A percentile compares a stretch with the other conserved stretches of the same genome.
Evolutionary conservation across 1,284 basidiomycete species (phyloP).

Genomic region (Moesziomyces aphidis): DNA sequence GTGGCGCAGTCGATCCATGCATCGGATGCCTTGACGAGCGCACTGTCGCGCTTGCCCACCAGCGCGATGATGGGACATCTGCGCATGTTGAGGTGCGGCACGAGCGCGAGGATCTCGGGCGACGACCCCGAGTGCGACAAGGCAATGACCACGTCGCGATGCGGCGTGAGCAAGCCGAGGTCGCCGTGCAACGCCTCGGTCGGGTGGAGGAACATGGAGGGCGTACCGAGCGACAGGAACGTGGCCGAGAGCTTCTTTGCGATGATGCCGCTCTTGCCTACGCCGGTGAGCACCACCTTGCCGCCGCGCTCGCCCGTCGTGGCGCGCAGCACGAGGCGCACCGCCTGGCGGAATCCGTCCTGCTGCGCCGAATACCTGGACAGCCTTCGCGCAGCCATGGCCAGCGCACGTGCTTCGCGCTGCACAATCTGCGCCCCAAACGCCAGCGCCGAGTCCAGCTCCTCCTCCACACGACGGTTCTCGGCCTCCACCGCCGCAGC

Average conservation of each 20-base stretch:
- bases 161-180: conserved; percentile 67
- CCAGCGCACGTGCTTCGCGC: conserved; percentile 45
- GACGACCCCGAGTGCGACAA: conserved; percentile 69
- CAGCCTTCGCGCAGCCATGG: conserved; percentile 43
- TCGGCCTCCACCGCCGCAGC: conserved; percentile 36
- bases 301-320: conserved; percentile 57
- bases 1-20: conserved; percentile 67
- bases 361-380: conserved; percentile 33
- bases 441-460: conserved; percentile 40
- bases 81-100: conserved; percentile 65
- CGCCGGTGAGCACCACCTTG: conserved; percentile 68
- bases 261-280: conserved; percentile 68
- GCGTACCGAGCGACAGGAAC: conserved; percentile 65
- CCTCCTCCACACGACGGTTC: conserved; percentile 31
- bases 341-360: conserved; percentile 47
- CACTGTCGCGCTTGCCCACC: conserved; percentile 61
- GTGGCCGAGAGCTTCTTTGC: conserved; percentile 62
- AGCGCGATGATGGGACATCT: conserved; percentile 67
- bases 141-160: conserved; percentile 66
- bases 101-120: conserved; percentile 66
- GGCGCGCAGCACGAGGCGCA: conserved; percentile 47
- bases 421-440: conserved; percentile 44
- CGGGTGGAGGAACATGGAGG: conserved; percentile 68
- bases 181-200: conserved; percentile 69
- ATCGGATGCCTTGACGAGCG: conserved; percentile 64